Evolutionary conservation across 2,329 filamentous ascomycete genomes (phyloP), one percentile per base, ranked within the genome.

Genomic region (Chaetomiaceae sp.): DNA sequence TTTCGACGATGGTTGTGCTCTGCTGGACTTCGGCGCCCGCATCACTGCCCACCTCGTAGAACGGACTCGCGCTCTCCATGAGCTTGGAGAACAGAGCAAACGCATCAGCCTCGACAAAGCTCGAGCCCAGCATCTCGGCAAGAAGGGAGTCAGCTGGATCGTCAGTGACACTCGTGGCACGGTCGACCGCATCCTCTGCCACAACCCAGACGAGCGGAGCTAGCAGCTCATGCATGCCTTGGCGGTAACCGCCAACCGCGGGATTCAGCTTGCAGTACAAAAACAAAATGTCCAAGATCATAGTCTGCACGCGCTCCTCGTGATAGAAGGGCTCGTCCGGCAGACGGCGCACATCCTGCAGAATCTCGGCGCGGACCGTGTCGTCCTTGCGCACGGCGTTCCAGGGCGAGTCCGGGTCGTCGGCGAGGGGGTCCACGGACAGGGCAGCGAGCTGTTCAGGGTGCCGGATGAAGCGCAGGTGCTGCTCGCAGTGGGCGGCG

Each of bases 191-290:
- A 67, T 98, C 93, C 56, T 83, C 75, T 56, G 90, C 81, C 6
- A 97, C 70, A 2, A 88, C 86, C 75, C 88, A 88, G 6, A 96
- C 71, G 30, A 98, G 81, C 0, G 93, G 90, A 0, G 93, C 93
- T 12, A 97, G 73, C 35, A 98, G 72, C 67, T 98, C 93, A 63
- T 98, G 93, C 91, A 98, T 98, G 10, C 93, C 93, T 68, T 98
- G 93, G n/a, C 93, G 81, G 63, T 98, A 98, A 15, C 81, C 89
- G 14, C 88, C 88, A 44, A 88, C 76, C 56, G 84, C 81, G 2
- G 88, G 88, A 60, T 97, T 88, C 43, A 94, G 76, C 65, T 95
- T 97, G 69, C 89, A 93, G 68, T 90, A 97, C 55, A 98, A 78
- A 65, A 97, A 98, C 27, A 98, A 73, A 26, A 96, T 82, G 61